Evolutionary conservation across 345 rosid species (phyloP).

Genomic region (Iberis pinnata): DNA sequence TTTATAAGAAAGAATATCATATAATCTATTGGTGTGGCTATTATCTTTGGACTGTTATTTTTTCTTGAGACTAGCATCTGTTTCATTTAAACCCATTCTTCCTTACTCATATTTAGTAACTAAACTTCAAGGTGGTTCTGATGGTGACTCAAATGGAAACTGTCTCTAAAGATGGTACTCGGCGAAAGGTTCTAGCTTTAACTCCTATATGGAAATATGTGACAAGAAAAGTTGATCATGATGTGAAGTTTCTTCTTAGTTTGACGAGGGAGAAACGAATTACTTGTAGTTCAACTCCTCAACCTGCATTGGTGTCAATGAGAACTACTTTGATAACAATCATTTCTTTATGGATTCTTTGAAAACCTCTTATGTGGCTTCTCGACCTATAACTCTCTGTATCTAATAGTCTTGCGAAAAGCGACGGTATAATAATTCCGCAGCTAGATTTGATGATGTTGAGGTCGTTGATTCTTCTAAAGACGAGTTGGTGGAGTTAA

Average conservation of each 20-base stretch:
- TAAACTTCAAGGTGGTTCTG: slow-evolving; percentile 62
- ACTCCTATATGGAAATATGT: slow-evolving; percentile 65
- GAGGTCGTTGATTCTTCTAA: slow-evolving; percentile 95
- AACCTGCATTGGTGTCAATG: slow-evolving; percentile 59
- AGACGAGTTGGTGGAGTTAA: slow-evolving; percentile 86
- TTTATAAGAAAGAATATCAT: slow-evolving; percentile 54
- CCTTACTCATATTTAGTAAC: slow-evolving; percentile 76
- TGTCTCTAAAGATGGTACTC: slow-evolving; percentile 28
- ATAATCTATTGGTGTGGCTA: slow-evolving; percentile 39
- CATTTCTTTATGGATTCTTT: slow-evolving; percentile 78
- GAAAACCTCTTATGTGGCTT: slow-evolving; percentile 93
- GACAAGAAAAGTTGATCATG: slow-evolving; percentile 79
- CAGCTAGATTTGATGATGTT: slow-evolving; percentile 75
- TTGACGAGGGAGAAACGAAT: slow-evolving; percentile 87
- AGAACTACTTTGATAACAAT: slow-evolving; percentile 61
- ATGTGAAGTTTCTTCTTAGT: slow-evolving; percentile 82
- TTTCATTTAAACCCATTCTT: slow-evolving; percentile 59
- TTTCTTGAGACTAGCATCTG: slow-evolving; percentile 61
- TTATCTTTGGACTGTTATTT: slow-evolving; percentile 58
- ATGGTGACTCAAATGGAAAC: slow-evolving; percentile 46
- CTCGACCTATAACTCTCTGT: slow-evolving; percentile 85
- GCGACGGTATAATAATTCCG: slow-evolving; percentile 50
- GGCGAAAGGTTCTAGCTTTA: slow-evolving; percentile 32
- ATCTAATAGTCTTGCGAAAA: slow-evolving; percentile 78
- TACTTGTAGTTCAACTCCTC: slow-evolving; percentile 83